Evolutionary conservation across 768 basidiomycete genomes (phyloP).

Genomic region (Heimioporus sp.): DNA sequence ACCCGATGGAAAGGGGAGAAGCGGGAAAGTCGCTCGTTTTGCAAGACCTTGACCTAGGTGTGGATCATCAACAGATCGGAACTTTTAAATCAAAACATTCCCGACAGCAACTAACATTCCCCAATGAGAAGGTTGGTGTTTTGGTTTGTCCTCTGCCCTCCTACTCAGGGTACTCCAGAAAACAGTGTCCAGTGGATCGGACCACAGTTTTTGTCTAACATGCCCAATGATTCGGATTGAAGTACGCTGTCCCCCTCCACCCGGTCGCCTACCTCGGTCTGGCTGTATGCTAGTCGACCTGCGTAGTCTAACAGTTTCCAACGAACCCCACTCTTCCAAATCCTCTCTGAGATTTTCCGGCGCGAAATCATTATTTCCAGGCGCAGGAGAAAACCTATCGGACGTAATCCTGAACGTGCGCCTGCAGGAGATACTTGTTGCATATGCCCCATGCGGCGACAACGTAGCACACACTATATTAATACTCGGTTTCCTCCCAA

Average conservation of each 20-base stretch:
- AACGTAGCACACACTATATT: conserved; percentile 44
- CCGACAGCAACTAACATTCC: conserved; percentile 1
- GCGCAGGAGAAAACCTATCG: conserved; percentile 2
- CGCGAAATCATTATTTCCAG: conserved; percentile 4
- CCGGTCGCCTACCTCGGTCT: conserved; percentile 48
- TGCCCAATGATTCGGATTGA: conserved; percentile 65
- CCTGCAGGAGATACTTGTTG: conserved; percentile 46
- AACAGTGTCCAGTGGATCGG: conserved; percentile 1
- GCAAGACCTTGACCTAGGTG: conserved; percentile 56
- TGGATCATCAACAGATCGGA: conserved; percentile 38
- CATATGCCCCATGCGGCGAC: conserved; percentile 43
- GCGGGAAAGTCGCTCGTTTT: conserved; percentile 51
- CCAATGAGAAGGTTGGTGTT: conserved; percentile 17
- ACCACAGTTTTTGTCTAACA: conserved; percentile 33
- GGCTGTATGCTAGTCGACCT: conserved; percentile 68
- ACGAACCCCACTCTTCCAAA: conserved; percentile 19
- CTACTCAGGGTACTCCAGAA: conserved; percentile 12
- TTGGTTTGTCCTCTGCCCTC: not conserved
- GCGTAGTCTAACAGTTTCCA: conserved; percentile 46
- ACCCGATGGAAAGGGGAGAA: conserved; percentile 30
- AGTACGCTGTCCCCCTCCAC: conserved; percentile 63
- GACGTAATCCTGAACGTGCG: conserved; percentile 36
- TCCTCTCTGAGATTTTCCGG: conserved; percentile 30
- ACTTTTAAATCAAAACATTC: conserved; percentile 5
- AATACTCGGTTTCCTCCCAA: conserved; percentile 47